Evolutionary conservation across 2,329 filamentous ascomycete genomes (phyloP), one percentile per base, ranked within the genome.

Genomic region (Triangularia setosa): DNA sequence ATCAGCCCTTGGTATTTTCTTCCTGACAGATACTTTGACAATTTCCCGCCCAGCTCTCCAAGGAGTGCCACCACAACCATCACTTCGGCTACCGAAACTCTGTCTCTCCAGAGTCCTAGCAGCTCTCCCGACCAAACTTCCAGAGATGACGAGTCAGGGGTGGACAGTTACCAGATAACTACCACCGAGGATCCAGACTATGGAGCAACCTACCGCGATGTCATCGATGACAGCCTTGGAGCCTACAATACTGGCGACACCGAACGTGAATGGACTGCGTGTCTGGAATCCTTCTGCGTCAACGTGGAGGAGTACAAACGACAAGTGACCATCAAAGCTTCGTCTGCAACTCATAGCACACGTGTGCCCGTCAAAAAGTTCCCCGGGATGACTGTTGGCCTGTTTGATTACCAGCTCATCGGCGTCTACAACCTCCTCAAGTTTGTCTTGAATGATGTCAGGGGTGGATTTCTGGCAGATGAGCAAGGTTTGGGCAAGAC

Each of bases 391-490:
- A 53, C 65, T 21, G 64, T 70, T 6, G 68, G 69, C 0, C 18
- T 70, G n/a, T 71, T 71, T 27, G 69, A 70, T 62, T 70, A 70
- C 68, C 69, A 71, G 58, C 65, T 70, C 44, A 67, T 69, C 55
- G 69, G 63, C 4, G 59, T 69, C 33, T 63, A 62, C 58, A 69
- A 66, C 12, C 61, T 71, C 16, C 24, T 68, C 2, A 60, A 33
- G 33, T 30, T 68, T 16, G 7, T 56, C 3, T 58, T 68, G 7
- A 4, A 27, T 18, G 67, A 64, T 12, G 66, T 69, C 1, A 27
- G 55, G 2, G 69, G 69, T 16, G 69, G 69, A 6, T 55, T 70
- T 40, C 35, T 71, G 23, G 64, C 62, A 14, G 69, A 71, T 35
- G 69, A 70, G 48, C 66, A 70, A 40, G 69, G 69, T 9, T 60